A percentile compares a stretch with the other conserved stretches of the same genome.
phyloP scores from a whole-genome alignment of 1,139 yeast genomes.

The Hyphopichia burtonii region DNA sequence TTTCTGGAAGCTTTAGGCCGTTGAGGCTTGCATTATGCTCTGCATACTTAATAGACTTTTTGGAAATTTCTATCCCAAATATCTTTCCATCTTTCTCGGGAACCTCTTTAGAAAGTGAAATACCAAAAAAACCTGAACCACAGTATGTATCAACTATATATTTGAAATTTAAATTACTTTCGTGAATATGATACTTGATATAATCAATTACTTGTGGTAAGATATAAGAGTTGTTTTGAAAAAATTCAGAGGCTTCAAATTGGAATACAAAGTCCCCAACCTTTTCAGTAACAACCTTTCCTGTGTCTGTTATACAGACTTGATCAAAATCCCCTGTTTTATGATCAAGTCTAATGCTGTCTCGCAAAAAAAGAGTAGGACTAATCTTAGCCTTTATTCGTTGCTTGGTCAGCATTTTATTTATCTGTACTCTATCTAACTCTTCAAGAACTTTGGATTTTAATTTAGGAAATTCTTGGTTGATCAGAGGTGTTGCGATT shows the following conservation, averaged over 20 bases:
- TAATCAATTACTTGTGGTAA: conserved; percentile 36
- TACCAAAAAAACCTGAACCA: conserved; percentile 49
- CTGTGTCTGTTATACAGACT: conserved; percentile 25
- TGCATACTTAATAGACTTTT: conserved; percentile 34
- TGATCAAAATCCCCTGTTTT: conserved; percentile 30
- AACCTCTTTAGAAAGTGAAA: conserved; percentile 31
- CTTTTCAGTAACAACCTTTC: conserved; percentile 34
- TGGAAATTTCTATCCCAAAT: conserved; percentile 44
- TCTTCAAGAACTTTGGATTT: conserved; percentile 7
- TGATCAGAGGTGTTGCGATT: conserved; percentile 29
- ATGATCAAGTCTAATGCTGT: conserved; percentile 30
- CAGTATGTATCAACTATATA: conserved; percentile 45
- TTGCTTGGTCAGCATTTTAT: conserved; percentile 4
- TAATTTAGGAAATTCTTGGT: conserved; percentile 15
- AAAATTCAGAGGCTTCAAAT: conserved; percentile 91
- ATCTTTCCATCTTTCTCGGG: conserved; percentile 30
- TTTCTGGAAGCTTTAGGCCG: conserved; percentile 27
- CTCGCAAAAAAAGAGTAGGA: conserved; percentile 28
- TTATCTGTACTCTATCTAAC: conserved; percentile 1
- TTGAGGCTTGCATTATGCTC: conserved; percentile 40
- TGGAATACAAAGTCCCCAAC: conserved; percentile 74
- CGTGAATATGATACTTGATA: conserved; percentile 23
- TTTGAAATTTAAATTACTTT: conserved; percentile 15
- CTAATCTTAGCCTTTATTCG: conserved; percentile 10
- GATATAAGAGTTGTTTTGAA: conserved; percentile 50